phyloP scores from a whole-genome alignment of 495 filamentous ascomycete species.

The Penicillium ucsense region DNA sequence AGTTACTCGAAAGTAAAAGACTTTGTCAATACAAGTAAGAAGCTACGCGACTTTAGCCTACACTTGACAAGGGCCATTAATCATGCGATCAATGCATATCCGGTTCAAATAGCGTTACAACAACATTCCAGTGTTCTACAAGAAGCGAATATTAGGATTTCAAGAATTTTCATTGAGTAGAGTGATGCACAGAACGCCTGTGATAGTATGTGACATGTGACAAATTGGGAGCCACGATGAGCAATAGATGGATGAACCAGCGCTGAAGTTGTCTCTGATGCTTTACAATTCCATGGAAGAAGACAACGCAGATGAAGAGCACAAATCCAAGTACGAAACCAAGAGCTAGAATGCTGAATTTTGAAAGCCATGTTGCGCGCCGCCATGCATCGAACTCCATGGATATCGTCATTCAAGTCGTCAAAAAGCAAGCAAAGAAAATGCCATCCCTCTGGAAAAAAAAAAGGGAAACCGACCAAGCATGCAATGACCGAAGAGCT shows the following conservation, averaged over 20 bases:
- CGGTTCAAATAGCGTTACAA: too few relatives aligned
- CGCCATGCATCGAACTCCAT: slow-evolving; percentile 21
- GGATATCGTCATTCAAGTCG: slow-evolving; percentile 22
- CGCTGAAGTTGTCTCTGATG: slow-evolving; percentile 20
- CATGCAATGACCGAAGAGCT: not conserved
- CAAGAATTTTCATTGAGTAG: not conserved
- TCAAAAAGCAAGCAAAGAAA: slow-evolving; percentile 12
- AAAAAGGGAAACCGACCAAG: not conserved
- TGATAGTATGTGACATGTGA: too few relatives aligned
- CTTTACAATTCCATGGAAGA: slow-evolving; percentile 19
- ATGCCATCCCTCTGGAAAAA: slow-evolving; percentile 3
- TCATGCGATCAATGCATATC: too few relatives aligned
- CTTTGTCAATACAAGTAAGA: too few relatives aligned
- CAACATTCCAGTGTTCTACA: too few relatives aligned
- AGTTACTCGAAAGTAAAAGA: not conserved
- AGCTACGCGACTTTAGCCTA: too few relatives aligned
- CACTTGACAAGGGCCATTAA: too few relatives aligned
- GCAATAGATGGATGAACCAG: slow-evolving; percentile 1
- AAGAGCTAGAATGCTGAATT: slow-evolving; percentile 24
- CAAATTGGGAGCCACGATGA: not conserved
- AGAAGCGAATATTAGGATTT: not conserved
- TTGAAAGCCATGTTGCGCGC: slow-evolving; percentile 25
- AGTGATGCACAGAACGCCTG: slow-evolving; percentile 12
- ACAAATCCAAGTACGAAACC: slow-evolving; percentile 19
- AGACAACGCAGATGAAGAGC: slow-evolving; percentile 16